Evolutionary conservation across 257 asterid species (phyloP), one percentile per base, ranked within the genome.

Genomic region (Eucommia ulmoides): DNA sequence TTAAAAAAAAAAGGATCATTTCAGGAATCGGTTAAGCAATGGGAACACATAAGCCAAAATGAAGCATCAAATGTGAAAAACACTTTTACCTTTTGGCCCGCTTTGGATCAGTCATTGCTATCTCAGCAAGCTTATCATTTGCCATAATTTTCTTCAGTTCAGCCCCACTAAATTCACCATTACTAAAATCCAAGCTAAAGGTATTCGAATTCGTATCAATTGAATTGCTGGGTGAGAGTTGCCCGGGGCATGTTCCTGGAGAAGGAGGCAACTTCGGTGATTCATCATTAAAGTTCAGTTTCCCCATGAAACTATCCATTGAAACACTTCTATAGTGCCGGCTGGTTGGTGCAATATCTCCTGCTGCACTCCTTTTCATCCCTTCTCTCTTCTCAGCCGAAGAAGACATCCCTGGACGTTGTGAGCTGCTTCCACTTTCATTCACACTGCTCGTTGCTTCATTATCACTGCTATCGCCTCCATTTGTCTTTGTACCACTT

Each of bases 251-350:
- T 41, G 64, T 54, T 50, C 88, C 88, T 14, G 80, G 78, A 25
- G 95, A 78, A 1, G 93, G 83, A 41, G 79, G 83, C 74, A 84
- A 49, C 64, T 75, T 76, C 23, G 79, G 88, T 3, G 81, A 75
- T 58, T 84, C 97, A 8, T 88, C 94, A 1, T 62, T 68, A 45
- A 82, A 82, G 64, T 75, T 75, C 19, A 82, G 49, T 60, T 79
- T 82, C 18, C 77, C 96, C 74, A 89, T 73, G 58, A 86, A 82
- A 52, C 93, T 89, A 59, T 89, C 98, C 94, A 89, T 76, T 0
- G 98, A 89, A 46, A 82, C 57, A 57, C 98, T 89, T 59, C 98
- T 61, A 24, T 74, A 82, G 76, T 89, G 96, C 47, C 98, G 73
- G 22, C 77, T 63, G 23, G 93, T 69, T 1, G 94, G 93, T 46